phyloP scores from a whole-genome alignment of 257 asterid genomes.

The Lycium barbarum region DNA sequence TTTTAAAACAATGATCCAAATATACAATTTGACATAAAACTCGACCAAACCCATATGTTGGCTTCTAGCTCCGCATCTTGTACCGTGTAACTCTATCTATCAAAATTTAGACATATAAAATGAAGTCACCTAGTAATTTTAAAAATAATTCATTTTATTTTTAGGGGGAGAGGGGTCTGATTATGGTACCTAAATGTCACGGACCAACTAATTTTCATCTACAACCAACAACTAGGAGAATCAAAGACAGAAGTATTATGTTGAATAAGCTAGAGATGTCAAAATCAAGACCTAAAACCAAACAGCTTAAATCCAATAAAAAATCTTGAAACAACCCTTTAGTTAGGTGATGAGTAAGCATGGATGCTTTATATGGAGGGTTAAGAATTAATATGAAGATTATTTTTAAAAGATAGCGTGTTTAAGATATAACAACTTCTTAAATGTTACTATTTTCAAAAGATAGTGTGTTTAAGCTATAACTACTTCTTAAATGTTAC shows the following conservation, averaged over 20 bases:
- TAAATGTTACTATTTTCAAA: neutral
- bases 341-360: constrained; percentile 26
- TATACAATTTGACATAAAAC: neutral
- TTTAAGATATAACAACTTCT: neutral
- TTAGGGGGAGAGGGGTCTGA: neutral
- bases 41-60: neutral
- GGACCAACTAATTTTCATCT: constrained; percentile 49
- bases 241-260: neutral
- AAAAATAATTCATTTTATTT: neutral
- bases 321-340: neutral
- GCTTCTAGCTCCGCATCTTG: neutral
- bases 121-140: neutral
- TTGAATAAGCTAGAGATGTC: constrained; percentile 26
- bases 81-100: rapidly evolving
- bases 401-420: neutral
- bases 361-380: neutral
- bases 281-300: constrained; percentile 28
- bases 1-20: too few species aligned
- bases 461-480: neutral
- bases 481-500: neutral
- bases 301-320: constrained; percentile 23
- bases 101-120: neutral
- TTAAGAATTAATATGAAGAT: neutral
- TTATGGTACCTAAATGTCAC: constrained; percentile 31
- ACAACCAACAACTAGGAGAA: constrained; percentile 35